Evolutionary conservation across 1,139 yeast species (phyloP).

Genomic region (Candida freyschussii): DNA sequence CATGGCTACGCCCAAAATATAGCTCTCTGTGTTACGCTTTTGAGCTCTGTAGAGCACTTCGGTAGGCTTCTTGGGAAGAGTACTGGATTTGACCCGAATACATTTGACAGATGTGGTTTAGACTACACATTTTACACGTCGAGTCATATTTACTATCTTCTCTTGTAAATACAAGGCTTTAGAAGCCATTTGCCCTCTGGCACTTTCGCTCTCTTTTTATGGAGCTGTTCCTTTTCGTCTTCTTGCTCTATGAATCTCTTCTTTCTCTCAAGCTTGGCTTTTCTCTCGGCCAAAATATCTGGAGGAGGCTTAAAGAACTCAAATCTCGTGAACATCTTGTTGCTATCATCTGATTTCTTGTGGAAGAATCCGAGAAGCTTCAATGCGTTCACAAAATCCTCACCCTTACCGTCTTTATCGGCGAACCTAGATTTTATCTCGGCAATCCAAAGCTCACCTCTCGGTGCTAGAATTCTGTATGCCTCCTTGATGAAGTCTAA

Average conservation of each 20-base stretch:
- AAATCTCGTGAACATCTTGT: constrained; percentile 91
- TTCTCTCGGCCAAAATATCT: constrained; percentile 63
- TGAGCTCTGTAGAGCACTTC: no score
- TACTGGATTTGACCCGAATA: no score
- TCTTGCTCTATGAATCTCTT: constrained; percentile 71
- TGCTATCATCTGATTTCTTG: constrained; percentile 77
- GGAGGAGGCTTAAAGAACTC: constrained; percentile 87
- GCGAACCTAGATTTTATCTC: constrained; percentile 91
- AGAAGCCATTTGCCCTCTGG: constrained; percentile 87
- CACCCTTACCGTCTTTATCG: constrained; percentile 60
- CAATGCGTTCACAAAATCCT: constrained; percentile 73
- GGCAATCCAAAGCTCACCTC: constrained; percentile 96
- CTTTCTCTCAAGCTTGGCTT: constrained; percentile 56
- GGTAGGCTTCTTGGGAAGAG: no score
- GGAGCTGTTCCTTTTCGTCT: constrained; percentile 53
- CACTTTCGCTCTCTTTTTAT: constrained; percentile 45
- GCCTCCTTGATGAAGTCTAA: constrained; percentile 90
- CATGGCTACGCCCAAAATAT: constrained; percentile 2
- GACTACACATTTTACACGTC: neutral
- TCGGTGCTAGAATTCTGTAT: constrained; percentile 75
- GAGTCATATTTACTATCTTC: constrained; percentile 56
- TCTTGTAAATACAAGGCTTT: constrained; percentile 93
- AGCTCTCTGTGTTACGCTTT: neutral
- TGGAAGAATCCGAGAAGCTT: constrained; percentile 82
- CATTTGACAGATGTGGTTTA: no score